Percentiles rank a stretch among this genome's conserved stretches.
Conservation (phyloP, 2,329 filamentous ascomycete species). For the Colletotrichum sp. region DNA sequence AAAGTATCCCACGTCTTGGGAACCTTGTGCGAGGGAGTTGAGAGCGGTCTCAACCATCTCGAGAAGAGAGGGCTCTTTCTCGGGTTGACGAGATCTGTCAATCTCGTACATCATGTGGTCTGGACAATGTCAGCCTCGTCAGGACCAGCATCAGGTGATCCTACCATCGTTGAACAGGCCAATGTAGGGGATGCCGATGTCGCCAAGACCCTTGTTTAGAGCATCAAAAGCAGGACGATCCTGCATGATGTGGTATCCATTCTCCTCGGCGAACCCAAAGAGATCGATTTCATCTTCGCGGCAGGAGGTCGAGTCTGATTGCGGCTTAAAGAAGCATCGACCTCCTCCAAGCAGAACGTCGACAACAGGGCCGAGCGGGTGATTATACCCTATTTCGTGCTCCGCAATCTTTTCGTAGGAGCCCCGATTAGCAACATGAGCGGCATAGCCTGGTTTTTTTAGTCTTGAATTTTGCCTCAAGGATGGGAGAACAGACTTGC, state of each 20-base stretch:
- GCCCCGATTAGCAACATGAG: conserved; percentile 37
- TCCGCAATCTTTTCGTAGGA: conserved; percentile 39
- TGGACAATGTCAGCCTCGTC: background rate
- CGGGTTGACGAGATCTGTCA: conserved; percentile 30
- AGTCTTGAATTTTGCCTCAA: background rate
- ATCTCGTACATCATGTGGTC: conserved; percentile 37
- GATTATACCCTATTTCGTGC: conserved; percentile 40
- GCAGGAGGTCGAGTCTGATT: conserved; percentile 38
- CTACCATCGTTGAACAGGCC: conserved; percentile 41
- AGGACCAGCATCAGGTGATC: background rate
- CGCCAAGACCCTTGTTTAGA: conserved; percentile 28
- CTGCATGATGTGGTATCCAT: conserved; percentile 39
- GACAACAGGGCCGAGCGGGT: conserved; percentile 40
- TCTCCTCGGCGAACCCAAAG: conserved; percentile 34
- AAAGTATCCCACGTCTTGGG: conserved; percentile 40
- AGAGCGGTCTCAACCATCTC: conserved; percentile 44
- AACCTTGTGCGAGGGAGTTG: conserved; percentile 34
- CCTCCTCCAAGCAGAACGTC: conserved; percentile 45
- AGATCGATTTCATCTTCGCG: conserved; percentile 40
- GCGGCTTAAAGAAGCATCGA: conserved; percentile 44
- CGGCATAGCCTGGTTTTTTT: conserved; percentile 29
- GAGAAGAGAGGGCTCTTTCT: conserved; percentile 41
- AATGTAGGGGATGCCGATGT: conserved; percentile 37
- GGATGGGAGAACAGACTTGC: conserved; percentile 23
- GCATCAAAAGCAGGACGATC: conserved; percentile 38